Evolutionary conservation across 768 basidiomycete species (phyloP).

Genomic region (Pilatotrama ljubarskyi): DNA sequence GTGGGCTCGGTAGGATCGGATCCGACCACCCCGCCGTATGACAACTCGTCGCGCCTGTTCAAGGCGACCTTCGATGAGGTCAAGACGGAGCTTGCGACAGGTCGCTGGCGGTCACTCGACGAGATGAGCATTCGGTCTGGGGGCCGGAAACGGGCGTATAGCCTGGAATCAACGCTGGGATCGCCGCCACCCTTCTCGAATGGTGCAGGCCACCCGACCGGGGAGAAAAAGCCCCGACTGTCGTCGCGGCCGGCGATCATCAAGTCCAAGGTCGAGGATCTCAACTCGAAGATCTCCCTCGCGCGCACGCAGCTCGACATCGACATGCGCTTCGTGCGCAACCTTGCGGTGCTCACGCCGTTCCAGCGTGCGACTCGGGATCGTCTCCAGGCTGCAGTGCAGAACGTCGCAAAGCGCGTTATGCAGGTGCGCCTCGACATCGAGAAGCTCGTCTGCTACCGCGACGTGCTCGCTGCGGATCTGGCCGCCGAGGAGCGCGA

Average conservation of each 20-base stretch:
- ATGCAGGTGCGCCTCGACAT: slow-evolving; percentile 70
- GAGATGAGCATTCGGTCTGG: slow-evolving; percentile 28
- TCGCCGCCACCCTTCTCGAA: slow-evolving; percentile 15
- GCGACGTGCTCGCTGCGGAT: slow-evolving; percentile 72
- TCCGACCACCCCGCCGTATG: slow-evolving; percentile 54
- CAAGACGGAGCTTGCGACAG: slow-evolving; percentile 78
- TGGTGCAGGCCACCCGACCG: slow-evolving; percentile 12
- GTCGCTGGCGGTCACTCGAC: slow-evolving; percentile 36
- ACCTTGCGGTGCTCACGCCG: slow-evolving; percentile 82
- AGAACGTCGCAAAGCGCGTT: slow-evolving; percentile 63
- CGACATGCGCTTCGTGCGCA: slow-evolving; percentile 73
- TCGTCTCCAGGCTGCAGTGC: slow-evolving; percentile 61
- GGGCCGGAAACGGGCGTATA: slow-evolving; percentile 34
- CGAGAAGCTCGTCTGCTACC: slow-evolving; percentile 72
- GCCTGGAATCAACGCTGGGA: slow-evolving; percentile 32
- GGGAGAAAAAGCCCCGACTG: slow-evolving; percentile 31
- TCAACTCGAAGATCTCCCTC: slow-evolving; percentile 58
- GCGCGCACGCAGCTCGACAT: slow-evolving; percentile 61
- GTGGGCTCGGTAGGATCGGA: slow-evolving; percentile 41
- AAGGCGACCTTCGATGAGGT: slow-evolving; percentile 85
- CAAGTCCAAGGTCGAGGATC: slow-evolving; percentile 58
- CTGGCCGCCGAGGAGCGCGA: slow-evolving; percentile 68
- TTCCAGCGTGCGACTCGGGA: slow-evolving; percentile 86
- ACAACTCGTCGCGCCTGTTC: slow-evolving; percentile 60
- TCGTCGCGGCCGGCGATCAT: slow-evolving; percentile 60